Base-by-base conservation (phyloP, 768 basidiomycete genomes). In the Multifurca ochricompacta region DNA sequence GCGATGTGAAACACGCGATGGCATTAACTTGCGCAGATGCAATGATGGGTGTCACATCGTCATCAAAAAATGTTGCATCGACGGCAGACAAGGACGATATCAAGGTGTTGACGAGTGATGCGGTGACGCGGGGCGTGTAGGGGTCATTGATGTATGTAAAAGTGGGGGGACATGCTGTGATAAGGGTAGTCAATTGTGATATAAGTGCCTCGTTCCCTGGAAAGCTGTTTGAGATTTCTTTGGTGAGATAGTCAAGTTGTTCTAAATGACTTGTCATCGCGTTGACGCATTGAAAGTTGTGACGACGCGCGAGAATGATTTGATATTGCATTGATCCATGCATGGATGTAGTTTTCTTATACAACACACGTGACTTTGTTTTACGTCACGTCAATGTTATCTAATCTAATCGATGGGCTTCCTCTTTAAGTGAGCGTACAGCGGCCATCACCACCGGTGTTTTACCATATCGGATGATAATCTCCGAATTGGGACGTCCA, bases 71-170 rank as follows among this genome's bases (percentile, higher is more conserved):
- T 23, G n/a, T 32, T 21, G 57, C 23, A 25, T 55, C 53, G 53
- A 58, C 34, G 11, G 36, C 50, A 5, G 57, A 62, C 60, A 43
- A 66, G 36, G 8, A 64, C 50, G 52, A 65, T 31, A 79, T 66
- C 13, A 74, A 56, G 32, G 69, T 61, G 32, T 69, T 64, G 32
- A 83, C 56, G n/a, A 78, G 73, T 2, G 66, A 65, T 23, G 73
- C 60, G 0, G 81, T 78, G 25, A 76, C 67, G 35, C 74, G 71
- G 6, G 76, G 65, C 5, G 80, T 74, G 48, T 70, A 69, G 0
- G 79, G 67, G 65, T 87, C 83, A 48, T 81, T 77, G 37, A 89
- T 64, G 64, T 79, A 86, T 57, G 89, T 74, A 67, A 87, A 89
- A 0, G 81, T 75, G 1, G 84, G 83, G 7, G 82, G 76, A 40